Evolutionary conservation across 129 eudicot species (phyloP).

Genomic region (Flaveria linearis): DNA sequence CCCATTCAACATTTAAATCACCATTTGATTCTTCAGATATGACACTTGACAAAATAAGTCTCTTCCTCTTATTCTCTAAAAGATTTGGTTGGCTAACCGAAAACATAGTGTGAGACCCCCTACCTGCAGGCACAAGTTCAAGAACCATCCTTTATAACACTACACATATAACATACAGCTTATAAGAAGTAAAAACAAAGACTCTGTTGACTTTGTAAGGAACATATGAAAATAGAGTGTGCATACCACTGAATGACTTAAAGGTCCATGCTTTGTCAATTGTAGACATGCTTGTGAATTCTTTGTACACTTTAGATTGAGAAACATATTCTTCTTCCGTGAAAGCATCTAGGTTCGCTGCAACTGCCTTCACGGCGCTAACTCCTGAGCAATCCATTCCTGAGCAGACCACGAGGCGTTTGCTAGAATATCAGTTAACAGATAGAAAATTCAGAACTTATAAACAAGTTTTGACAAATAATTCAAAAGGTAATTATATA

Average conservation of each 20-base stretch:
- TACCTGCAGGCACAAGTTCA: slow-evolving; percentile 34
- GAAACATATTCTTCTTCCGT: slow-evolving; percentile 71
- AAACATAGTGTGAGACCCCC: slow-evolving; percentile 62
- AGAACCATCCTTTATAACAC: not conserved
- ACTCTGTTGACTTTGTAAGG: not conserved
- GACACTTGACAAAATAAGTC: slow-evolving; percentile 58
- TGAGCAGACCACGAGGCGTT: slow-evolving; percentile 34
- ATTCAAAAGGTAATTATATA: not conserved
- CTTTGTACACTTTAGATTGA: slow-evolving; percentile 65
- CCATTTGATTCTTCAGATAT: slow-evolving; percentile 44
- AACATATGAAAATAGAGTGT: not conserved
- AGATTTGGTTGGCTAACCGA: slow-evolving; percentile 78
- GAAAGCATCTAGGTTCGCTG: slow-evolving; percentile 39
- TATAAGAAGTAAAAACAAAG: not conserved
- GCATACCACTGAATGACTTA: slow-evolving; percentile 54
- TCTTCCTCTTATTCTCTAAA: slow-evolving; percentile 73
- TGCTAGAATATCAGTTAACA: slow-evolving; percentile 31
- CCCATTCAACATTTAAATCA: slow-evolving; percentile 61
- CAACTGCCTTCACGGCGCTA: slow-evolving; percentile 38
- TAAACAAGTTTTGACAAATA: not conserved
- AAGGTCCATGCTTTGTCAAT: slow-evolving; percentile 86
- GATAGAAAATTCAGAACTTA: not conserved
- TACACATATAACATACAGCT: not conserved
- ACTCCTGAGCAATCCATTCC: slow-evolving; percentile 53
- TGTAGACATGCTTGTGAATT: slow-evolving; percentile 62